Evolutionary conservation across 1,284 basidiomycete species (phyloP), one percentile per base, ranked within the genome.

Genomic region (Ganoderma sinense): DNA sequence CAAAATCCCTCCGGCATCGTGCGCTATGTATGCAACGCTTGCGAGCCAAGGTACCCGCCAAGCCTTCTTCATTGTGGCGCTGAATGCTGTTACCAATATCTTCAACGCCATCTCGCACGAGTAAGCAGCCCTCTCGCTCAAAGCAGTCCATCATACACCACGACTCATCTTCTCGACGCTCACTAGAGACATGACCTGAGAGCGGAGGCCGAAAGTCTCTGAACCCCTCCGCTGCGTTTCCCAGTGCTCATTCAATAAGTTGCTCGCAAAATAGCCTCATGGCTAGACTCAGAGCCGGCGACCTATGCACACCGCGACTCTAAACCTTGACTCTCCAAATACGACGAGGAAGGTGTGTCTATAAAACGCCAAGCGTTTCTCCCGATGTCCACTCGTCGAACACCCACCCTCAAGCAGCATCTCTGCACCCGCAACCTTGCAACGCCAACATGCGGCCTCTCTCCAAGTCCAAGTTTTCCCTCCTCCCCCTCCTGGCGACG

Each of bases 11-110:
- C n/a, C 33, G n/a, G 56, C 4, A 59, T 8, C 0, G 5, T 5
- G 56, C 20, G 36, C 18, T 11, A 59, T 7, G n/a, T 33, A 59
- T 39, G 56, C 11, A 59, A 29, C 16, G 0, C 13, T 29, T 58
- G 31, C 55, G 18, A 4, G 55, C 18, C n/a, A 39, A 59, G 56
- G 56, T 23, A 59, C 56, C 33, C 18, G 31, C 31, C 33, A 59
- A 59, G 56, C 33, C 53, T 39, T 1, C 33, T 23, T 10, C 29
- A n/a, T 33, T n/a, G 7, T 23, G n/a, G 36, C 29, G 23, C 39
- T 20, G 31, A 59, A 59, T 59, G 4, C 56, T 59, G 56, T 59
- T 59, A 59, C 56, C 36, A 59, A 59, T 59, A 33, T 39, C 31
- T 0, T 10, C n/a, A 23, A 11, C 31, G n/a, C 33, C 4, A 20